Percentiles rank a stretch among this genome's conserved stretches.
phyloP scores from a whole-genome alignment of 164 flowering plant genomes.

The Taxillus chinensis region DNA sequence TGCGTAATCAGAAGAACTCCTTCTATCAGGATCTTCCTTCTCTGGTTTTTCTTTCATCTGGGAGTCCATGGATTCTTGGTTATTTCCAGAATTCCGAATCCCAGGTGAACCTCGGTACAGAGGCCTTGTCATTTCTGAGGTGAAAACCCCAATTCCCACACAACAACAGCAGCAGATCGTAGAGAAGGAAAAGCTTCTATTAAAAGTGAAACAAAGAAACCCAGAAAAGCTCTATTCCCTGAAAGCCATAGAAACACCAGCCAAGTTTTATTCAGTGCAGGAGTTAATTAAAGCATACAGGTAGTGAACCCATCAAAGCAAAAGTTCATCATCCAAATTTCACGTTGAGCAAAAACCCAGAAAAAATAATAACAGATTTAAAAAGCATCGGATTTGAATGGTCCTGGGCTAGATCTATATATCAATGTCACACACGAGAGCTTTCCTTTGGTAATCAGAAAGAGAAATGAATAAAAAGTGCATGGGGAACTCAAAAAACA shows the following conservation, averaged over 20 bases:
- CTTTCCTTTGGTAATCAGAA: no score
- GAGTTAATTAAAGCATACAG: no score
- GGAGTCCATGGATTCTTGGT: constrained; percentile 46
- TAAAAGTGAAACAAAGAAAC: constrained; percentile 1
- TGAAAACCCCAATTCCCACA: constrained; percentile 4
- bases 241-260: not conserved
- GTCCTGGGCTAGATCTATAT: no score
- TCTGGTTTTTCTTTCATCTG: constrained; percentile 55
- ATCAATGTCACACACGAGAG: no score
- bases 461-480: no score
- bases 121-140: constrained; percentile 61
- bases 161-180: not conserved
- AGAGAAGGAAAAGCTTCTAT: not conserved
- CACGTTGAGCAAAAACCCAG: not conserved
- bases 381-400: no score
- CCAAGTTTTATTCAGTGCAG: not conserved
- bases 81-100: constrained; percentile 31
- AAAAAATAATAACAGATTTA: not conserved
- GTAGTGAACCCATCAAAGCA: no score
- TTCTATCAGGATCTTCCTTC: constrained; percentile 46
- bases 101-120: constrained; percentile 60
- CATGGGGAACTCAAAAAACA: no score
- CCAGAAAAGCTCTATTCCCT: constrained; percentile 1
- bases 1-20: constrained; percentile 29
- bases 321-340: no score